Evolutionary conservation across 2,329 filamentous ascomycete species (phyloP), one percentile per base, ranked within the genome.

Genomic region (Fusarium sarcochroum): DNA sequence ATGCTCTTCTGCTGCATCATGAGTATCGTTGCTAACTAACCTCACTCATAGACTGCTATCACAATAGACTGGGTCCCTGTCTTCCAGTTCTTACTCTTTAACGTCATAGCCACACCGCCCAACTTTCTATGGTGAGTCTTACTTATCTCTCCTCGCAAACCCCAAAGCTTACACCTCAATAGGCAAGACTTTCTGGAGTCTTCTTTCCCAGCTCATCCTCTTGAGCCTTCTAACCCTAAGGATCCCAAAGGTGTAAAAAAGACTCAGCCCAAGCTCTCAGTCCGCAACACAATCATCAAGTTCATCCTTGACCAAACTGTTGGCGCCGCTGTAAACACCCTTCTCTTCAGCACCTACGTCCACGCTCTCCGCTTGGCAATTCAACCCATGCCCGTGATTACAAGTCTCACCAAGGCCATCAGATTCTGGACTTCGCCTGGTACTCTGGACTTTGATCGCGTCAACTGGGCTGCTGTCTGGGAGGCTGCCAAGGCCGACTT

Each of bases 161-260:
- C 35, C 52, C 32, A 25, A 34, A 61, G 66, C 56, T 76, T 40
- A 67, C 49, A n/a, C 20, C n/a, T 32, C 2, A 34, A 9, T 69
- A 89, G 87, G 87, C 94, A 97, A 84, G 86, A 88, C 40, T 92
- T 87, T 75, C 85, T 97, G 52, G 94, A 97, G 79, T 82, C 86
- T 7, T 80, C 83, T 5, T 97, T 93, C 75, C 94, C 94, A 0
- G 90, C 91, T 1, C 86, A 87, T 70, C 84, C 85, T 51, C 77
- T 52, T 17, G 45, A 71, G 58, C 23, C 58, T 79, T 82, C 84
- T 68, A 79, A 78, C 17, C 75, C 74, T 42, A 77, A 81, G 58
- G 75, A 76, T 42, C 61, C 72, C 21, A 76, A 78, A 7, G 37
- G 34, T 14, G 23, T 30, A 15, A 52, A 38, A 23, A 59, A 59